Evolutionary conservation across 306 rosid species (phyloP).

Genomic region (Vachellia pachyceras): DNA sequence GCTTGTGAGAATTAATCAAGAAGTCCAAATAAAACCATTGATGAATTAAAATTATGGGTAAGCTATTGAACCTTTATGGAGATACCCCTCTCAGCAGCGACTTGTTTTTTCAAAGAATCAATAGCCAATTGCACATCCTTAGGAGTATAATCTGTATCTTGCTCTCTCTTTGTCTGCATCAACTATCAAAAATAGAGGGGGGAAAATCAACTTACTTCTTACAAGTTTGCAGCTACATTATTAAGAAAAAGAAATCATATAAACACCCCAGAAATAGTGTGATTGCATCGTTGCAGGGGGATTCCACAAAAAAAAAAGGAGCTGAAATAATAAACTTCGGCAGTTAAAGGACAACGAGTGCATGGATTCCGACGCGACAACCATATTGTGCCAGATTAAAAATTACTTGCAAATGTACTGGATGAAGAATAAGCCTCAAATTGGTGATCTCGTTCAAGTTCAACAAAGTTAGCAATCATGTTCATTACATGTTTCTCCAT

Average conservation of each 20-base stretch:
- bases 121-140: slow-evolving; percentile 66
- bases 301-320: not conserved
- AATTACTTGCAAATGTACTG: not conserved
- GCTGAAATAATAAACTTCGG: not conserved
- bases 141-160: slow-evolving; percentile 43
- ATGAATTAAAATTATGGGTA: slow-evolving; percentile 17
- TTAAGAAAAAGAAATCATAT: not conserved
- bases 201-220: slow-evolving; percentile 7
- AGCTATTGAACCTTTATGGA: slow-evolving; percentile 63
- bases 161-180: slow-evolving; percentile 50
- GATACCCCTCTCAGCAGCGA: slow-evolving; percentile 62
- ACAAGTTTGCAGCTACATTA: not conserved
- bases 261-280: not conserved
- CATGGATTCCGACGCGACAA: not conserved
- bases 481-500: not conserved
- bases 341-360: not conserved
- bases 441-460: not conserved
- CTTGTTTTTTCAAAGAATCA: slow-evolving; percentile 81
- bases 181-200: not conserved
- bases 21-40: slow-evolving; percentile 25
- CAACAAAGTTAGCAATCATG: not conserved
- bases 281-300: not conserved
- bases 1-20: slow-evolving; percentile 1
- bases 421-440: not conserved
- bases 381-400: not conserved